A percentile compares a stretch with the other conserved stretches of the same genome.
These are phyloP conservation scores for Stachybotrys echinatus DNA, from an alignment of 2,329 filamentous ascomycete species.

Conservation along the genomic window DNA sequence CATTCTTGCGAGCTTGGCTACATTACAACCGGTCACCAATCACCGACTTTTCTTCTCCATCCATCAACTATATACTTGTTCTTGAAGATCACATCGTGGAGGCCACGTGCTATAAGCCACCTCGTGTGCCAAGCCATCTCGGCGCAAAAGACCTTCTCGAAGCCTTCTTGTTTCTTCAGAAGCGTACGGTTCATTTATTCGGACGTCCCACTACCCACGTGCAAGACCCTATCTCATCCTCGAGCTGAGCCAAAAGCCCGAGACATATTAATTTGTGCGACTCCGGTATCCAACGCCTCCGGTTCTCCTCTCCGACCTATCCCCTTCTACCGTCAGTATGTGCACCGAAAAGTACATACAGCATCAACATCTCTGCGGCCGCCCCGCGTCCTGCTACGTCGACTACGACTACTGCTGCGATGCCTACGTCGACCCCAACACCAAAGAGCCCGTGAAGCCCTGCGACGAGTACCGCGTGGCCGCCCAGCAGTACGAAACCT, in stretches of 20 bases:
- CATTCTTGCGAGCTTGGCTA: too few species aligned
- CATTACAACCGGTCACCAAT: too few species aligned
- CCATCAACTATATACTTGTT: too few species aligned
- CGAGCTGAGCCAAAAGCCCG: not conserved
- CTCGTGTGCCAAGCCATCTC: too few species aligned
- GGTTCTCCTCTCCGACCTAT: not conserved
- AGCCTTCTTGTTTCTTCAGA: too few species aligned
- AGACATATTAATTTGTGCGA: not conserved
- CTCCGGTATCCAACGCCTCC: not conserved
- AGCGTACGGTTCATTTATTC: too few species aligned
- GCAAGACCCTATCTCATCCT: not conserved
- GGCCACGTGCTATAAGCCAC: too few species aligned
- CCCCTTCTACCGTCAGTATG: conserved; percentile 25
- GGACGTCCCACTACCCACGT: too few species aligned
- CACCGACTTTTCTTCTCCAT: too few species aligned
- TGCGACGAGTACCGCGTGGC: conserved; percentile 7
- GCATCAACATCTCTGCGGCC: conserved; percentile 43
- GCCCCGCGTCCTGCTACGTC: conserved; percentile 31
- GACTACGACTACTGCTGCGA: conserved; percentile 39
- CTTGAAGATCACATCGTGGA: too few species aligned
- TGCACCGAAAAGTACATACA: conserved; percentile 46
- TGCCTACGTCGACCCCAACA: conserved; percentile 24
- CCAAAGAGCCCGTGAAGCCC: conserved; percentile 15
- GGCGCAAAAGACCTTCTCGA: too few species aligned
- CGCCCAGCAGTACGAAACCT: conserved; percentile 38